Evolutionary conservation across 192 early-diverging fungal species (phyloP).

Genomic region (Coemansia umbellata): DNA sequence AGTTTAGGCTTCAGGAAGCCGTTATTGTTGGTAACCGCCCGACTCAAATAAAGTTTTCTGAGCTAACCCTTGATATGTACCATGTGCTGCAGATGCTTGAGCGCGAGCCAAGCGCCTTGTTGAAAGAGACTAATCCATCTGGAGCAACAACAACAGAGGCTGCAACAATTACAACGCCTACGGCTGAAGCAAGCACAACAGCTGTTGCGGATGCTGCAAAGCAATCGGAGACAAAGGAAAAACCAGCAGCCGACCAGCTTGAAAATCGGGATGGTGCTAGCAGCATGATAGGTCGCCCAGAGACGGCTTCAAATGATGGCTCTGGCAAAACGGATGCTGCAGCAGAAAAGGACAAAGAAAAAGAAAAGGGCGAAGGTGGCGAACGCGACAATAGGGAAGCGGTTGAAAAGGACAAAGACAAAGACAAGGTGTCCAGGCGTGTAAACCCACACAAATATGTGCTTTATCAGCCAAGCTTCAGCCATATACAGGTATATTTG

Average conservation of each 20-base stretch:
- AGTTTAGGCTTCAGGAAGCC: slow-evolving; percentile 79
- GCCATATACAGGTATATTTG: slow-evolving; percentile 88
- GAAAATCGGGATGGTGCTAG: background rate
- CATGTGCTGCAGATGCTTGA: slow-evolving; percentile 92
- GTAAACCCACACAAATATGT: slow-evolving; percentile 91
- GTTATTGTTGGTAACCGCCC: slow-evolving; percentile 94
- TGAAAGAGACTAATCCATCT: background rate
- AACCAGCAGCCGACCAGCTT: background rate
- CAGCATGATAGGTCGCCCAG: background rate
- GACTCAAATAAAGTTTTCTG: slow-evolving; percentile 96
- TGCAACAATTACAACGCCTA: slow-evolving; percentile 1
- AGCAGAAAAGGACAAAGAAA: background rate
- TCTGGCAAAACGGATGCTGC: background rate
- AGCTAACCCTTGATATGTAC: slow-evolving; percentile 95
- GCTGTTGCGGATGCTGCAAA: slow-evolving; percentile 2
- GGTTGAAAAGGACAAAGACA: slow-evolving; percentile 14
- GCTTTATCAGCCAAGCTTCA: slow-evolving; percentile 85
- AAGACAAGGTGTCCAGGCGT: slow-evolving; percentile 25
- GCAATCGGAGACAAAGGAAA: background rate
- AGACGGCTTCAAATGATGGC: background rate
- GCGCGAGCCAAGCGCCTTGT: slow-evolving; percentile 29
- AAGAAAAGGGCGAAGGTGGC: slow-evolving; percentile 3
- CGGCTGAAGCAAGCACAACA: slow-evolving; percentile 15
- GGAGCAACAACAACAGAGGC: background rate
- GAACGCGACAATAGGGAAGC: background rate